Evolutionary conservation across 176 grass and related monocot species (phyloP).

Genomic region (Triticum timopheevii): DNA sequence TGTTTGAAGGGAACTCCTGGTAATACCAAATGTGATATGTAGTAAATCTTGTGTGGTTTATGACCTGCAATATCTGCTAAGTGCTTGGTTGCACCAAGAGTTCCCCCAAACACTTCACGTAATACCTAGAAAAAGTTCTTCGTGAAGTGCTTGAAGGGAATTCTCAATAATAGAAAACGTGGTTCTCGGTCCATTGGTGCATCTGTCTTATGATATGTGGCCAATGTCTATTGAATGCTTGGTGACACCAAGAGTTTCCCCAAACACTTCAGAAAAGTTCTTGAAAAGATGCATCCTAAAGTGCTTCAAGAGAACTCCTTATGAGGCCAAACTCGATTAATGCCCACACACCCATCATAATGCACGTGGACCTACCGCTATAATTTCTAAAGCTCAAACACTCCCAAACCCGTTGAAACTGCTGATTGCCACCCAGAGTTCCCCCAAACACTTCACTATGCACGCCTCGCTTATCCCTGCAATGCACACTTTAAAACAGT

Average conservation of each 20-base stretch:
- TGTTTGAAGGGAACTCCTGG: constrained; percentile 40
- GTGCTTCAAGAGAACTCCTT: constrained; percentile 41
- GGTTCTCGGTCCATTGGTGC: no score
- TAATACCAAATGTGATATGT: constrained; percentile 21
- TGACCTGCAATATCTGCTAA: background rate
- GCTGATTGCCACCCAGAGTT: constrained; percentile 10
- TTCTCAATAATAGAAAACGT: constrained; percentile 22
- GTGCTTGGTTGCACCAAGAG: constrained; percentile 25
- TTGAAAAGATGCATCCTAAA: background rate
- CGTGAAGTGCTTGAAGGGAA: constrained; percentile 45
- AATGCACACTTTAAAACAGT: background rate
- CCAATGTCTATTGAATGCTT: no score
- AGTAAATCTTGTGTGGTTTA: background rate
- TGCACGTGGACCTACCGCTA: background rate
- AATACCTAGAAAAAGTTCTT: background rate
- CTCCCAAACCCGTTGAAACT: background rate
- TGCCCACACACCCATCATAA: background rate
- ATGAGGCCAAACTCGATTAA: constrained; percentile 31
- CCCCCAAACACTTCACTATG: constrained; percentile 44
- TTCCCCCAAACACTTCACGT: constrained; percentile 52
- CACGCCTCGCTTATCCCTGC: background rate
- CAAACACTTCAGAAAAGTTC: constrained; percentile 52
- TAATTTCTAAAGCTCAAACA: background rate
- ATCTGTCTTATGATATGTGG: no score
- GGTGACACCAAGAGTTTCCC: background rate